These are phyloP conservation scores for Alloteropsis semialata DNA, from an alignment of 176 grass and related monocot species.

Conservation along the genomic window DNA sequence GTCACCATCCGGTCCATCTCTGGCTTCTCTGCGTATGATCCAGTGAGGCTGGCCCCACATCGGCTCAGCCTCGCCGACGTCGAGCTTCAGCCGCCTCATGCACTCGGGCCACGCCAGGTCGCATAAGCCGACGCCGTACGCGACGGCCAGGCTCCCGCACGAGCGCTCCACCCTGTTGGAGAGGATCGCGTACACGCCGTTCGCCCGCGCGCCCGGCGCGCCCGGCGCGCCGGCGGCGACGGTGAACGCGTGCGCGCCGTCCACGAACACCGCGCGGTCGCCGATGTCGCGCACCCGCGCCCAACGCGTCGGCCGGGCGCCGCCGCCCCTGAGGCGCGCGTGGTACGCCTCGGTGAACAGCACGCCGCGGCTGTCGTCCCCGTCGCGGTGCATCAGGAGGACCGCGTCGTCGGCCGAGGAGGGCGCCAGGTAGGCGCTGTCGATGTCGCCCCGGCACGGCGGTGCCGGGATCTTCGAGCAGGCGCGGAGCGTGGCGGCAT, in stretches of 20 bases:
- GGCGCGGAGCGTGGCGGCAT: neutral
- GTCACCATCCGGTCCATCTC: no score
- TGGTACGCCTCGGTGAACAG: constrained; percentile 9
- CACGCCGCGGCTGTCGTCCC: neutral
- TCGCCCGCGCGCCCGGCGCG: neutral
- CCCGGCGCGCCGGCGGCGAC: neutral
- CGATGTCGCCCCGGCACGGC: neutral
- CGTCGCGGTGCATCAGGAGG: constrained; percentile 2
- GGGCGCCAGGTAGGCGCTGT: neutral
- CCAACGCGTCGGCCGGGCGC: neutral
- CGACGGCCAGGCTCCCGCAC: neutral
- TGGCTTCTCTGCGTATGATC: neutral
- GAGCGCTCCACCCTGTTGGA: no score
- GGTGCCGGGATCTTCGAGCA: neutral
- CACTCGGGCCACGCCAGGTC: neutral
- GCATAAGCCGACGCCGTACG: neutral
- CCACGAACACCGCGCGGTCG: constrained; percentile 14
- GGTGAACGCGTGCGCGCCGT: constrained; percentile 30
- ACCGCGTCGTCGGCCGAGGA: neutral
- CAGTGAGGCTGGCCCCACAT: constrained; percentile 22
- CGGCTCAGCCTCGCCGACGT: neutral
- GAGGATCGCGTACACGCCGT: neutral
- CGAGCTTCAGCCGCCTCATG: neutral
- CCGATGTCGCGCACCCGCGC: constrained; percentile 1
- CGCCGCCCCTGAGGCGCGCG: neutral